Percentiles rank a stretch among this genome's conserved stretches.
Evolutionary conservation across 306 rosid genomes (phyloP).

Genomic region (Prunus salicina): DNA sequence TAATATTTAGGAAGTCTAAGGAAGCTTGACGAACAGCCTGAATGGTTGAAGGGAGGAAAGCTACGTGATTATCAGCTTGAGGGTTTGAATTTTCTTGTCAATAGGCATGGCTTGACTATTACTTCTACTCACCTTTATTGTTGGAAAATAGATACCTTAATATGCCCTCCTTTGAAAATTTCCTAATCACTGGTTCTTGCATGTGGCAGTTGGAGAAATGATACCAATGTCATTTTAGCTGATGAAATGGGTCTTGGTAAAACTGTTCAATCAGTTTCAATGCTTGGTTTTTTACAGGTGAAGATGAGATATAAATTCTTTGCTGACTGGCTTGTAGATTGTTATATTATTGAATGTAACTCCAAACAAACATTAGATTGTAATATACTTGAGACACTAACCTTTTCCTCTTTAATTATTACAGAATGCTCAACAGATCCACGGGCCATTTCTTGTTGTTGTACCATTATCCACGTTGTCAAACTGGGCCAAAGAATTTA

Average conservation of each 20-base stretch:
- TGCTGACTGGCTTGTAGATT: conserved; percentile 10
- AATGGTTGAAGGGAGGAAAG: conserved; percentile 97
- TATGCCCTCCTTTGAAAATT: conserved; percentile 13
- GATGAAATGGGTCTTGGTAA: conserved; percentile 99
- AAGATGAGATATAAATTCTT: conserved; percentile 15
- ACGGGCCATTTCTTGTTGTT: conserved; percentile 97
- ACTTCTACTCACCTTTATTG: not conserved
- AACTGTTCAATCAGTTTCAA: conserved; percentile 97
- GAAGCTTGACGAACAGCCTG: conserved; percentile 97
- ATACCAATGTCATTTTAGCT: conserved; percentile 98
- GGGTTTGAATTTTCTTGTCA: conserved; percentile 99
- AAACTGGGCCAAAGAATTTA: conserved; percentile 98
- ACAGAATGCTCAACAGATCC: conserved; percentile 94
- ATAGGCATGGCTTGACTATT: conserved; percentile 54
- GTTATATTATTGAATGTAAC: not conserved
- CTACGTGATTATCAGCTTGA: conserved; percentile 99
- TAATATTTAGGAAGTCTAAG: conserved; percentile 82
- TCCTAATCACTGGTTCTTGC: conserved; percentile 33
- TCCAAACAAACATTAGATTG: not conserved
- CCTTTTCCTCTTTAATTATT: conserved; percentile 14
- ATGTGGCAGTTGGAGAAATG: conserved; percentile 91
- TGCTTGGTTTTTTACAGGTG: conserved; percentile 99
- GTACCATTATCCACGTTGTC: conserved; percentile 96
- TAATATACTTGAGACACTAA: not conserved
- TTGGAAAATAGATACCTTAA: conserved; percentile 1